phyloP scores from a whole-genome alignment of 225 moss, liverwort and hornwort species.

The Physcomitrellopsis africana region DNA sequence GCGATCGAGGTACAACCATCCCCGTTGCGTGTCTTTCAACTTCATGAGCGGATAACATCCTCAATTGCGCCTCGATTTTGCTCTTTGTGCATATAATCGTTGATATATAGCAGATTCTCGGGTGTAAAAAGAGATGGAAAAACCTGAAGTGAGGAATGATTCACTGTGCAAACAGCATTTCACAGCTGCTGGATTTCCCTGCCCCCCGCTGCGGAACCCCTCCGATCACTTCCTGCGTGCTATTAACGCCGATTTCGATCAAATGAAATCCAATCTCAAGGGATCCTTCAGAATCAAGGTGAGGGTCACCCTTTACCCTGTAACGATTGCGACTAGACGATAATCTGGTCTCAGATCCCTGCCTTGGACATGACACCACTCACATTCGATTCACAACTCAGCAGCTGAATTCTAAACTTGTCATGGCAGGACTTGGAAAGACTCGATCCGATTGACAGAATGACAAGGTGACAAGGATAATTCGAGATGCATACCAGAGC shows the following conservation, averaged over 20 bases:
- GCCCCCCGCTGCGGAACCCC: slow-evolving; percentile 38
- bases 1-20: slow-evolving; percentile 30
- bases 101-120: no score
- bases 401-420: no score
- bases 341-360: neutral
- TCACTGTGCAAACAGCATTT: slow-evolving; percentile 27
- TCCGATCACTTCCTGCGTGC: slow-evolving; percentile 45
- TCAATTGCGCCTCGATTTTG: no score
- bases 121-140: neutral
- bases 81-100: no score
- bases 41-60: no score
- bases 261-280: slow-evolving; percentile 39
- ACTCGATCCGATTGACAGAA: slow-evolving; percentile 37
- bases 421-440: slow-evolving; percentile 37
- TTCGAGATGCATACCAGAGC: slow-evolving; percentile 32
- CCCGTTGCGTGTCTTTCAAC: no score
- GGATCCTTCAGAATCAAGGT: slow-evolving; percentile 45
- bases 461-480: slow-evolving; percentile 39
- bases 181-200: slow-evolving; percentile 34
- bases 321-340: no score
- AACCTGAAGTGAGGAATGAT: neutral
- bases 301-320: neutral
- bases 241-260: slow-evolving; percentile 43
- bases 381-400: no score
- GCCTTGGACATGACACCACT: neutral